Base-by-base conservation (phyloP, 148 eudicot genomes). In the Agrostemma githago region DNA sequence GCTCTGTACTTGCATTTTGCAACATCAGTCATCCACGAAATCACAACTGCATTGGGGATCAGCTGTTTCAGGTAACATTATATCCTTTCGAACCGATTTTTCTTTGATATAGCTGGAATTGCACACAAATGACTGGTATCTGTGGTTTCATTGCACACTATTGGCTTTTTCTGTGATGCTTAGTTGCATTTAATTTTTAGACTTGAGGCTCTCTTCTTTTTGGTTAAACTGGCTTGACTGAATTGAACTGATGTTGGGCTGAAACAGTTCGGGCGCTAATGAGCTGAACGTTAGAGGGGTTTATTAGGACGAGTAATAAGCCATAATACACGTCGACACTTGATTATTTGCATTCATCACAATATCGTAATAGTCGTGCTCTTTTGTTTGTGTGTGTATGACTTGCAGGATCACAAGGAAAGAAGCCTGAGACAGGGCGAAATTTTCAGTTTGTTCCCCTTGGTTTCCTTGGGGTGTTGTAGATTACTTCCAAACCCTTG, bases 31-130 rank as follows among this genome's bases (percentile, higher is more conserved):
- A 84, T 87, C 71, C 92, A 89, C 57, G 98, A 94, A 84, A 90
- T 94, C 75, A 94, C 98, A 59, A 72, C 93, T 14, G 97, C 97
- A 54, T 83, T 94, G 60, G 98, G 97, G 69, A 91, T 94, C 79
- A 83, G 77, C 83, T 94, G 98, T 79, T 94, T 91, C 90, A 89
- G 98, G 98, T 91, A 76, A 89, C 79, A 34, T 46, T 71, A n/a
- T 57, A 4, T 41, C 8, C 15, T 69, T 54, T 60, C 37, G 53
- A 62, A 48, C 41, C 4, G 2, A 3, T 34, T 63, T 37, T 40
- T 15, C 43, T 11, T 41, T 6, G 19, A 6, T 66, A 6, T 26
- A 75, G 8, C 2, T 51, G 56, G 14, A 9, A 51, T 17, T 9
- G 11, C 3, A 0, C 42, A 7, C 8, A 26, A 26, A n/a, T 41